Evolutionary conservation across 2,329 filamentous ascomycete species (phyloP).

Genomic region (Chaetomium sp.): DNA sequence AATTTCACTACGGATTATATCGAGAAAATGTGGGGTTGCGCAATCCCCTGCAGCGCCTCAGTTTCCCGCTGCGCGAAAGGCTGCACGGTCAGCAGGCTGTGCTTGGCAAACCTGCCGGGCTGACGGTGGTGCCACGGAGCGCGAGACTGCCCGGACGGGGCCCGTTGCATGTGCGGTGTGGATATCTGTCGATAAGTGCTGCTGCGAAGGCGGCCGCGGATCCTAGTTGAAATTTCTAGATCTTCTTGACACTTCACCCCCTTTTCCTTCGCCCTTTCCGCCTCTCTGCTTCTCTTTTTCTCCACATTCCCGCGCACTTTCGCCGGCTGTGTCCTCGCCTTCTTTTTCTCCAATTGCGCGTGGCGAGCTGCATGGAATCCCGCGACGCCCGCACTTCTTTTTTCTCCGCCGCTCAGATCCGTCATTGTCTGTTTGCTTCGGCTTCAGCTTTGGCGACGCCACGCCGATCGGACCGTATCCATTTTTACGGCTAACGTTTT

Average conservation of each 20-base stretch:
- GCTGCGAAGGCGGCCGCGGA: constrained; percentile 4
- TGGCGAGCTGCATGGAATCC: not conserved
- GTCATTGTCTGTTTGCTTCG: constrained; percentile 5
- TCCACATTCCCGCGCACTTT: constrained; percentile 1
- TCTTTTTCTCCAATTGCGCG: constrained; percentile 10
- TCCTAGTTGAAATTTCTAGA: constrained; percentile 21
- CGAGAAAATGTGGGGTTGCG: not conserved
- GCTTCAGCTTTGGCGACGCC: constrained; percentile 4
- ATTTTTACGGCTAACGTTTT: constrained; percentile 29
- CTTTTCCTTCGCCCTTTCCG: constrained; percentile 12
- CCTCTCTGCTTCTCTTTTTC: constrained; percentile 1
- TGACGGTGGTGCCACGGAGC: not conserved
- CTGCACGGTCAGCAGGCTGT: not conserved
- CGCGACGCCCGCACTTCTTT: constrained; percentile 7
- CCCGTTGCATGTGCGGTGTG: not conserved
- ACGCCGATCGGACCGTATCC: constrained; percentile 18
- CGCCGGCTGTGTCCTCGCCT: not conserved
- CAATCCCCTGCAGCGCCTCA: not conserved
- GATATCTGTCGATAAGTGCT: constrained; percentile 20
- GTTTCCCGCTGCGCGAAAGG: not conserved
- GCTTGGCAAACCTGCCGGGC: constrained; percentile 4
- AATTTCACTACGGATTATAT: not conserved
- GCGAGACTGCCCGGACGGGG: constrained; percentile 3
- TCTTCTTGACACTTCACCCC: constrained; percentile 7
- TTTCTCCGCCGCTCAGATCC: not conserved